A percentile compares a stretch with the other conserved stretches of the same genome.
These are phyloP conservation scores for Starmerella floris DNA, from an alignment of 805 yeast genomes.

Conservation along the genomic window DNA sequence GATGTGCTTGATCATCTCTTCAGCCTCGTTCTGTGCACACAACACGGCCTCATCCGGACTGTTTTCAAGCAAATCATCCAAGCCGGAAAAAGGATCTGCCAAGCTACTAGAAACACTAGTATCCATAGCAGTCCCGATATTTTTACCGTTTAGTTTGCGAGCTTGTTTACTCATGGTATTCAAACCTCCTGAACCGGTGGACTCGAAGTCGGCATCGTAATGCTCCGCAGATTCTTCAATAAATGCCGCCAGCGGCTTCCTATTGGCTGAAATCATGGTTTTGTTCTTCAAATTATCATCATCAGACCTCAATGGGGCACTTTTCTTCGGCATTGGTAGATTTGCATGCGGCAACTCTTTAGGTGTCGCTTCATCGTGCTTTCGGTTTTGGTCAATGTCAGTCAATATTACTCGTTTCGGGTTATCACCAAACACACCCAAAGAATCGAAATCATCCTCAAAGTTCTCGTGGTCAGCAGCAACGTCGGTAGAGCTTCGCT, in stretches of 20 bases:
- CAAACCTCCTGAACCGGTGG: too few relatives aligned
- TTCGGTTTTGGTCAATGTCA: background rate
- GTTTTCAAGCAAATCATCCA: slow-evolving; percentile 31
- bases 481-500: background rate
- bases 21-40: slow-evolving; percentile 20
- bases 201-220: slow-evolving; percentile 17
- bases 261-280: background rate
- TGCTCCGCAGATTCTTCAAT: slow-evolving; percentile 29
- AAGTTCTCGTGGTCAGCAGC: slow-evolving; percentile 2
- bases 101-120: background rate
- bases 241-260: slow-evolving; percentile 34
- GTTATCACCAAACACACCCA: slow-evolving; percentile 12
- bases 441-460: slow-evolving; percentile 17
- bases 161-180: too few relatives aligned
- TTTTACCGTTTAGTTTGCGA: background rate
- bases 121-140: background rate
- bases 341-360: background rate
- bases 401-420: background rate
- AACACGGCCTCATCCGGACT: slow-evolving; percentile 16
- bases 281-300: background rate
- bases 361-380: background rate
- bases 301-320: too few relatives aligned
- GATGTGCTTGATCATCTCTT: slow-evolving; percentile 8
- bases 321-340: too few relatives aligned
- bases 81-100: slow-evolving; percentile 31